Evolutionary conservation across 179 eudicot species (phyloP).

Genomic region (Corrigiola litoralis): DNA sequence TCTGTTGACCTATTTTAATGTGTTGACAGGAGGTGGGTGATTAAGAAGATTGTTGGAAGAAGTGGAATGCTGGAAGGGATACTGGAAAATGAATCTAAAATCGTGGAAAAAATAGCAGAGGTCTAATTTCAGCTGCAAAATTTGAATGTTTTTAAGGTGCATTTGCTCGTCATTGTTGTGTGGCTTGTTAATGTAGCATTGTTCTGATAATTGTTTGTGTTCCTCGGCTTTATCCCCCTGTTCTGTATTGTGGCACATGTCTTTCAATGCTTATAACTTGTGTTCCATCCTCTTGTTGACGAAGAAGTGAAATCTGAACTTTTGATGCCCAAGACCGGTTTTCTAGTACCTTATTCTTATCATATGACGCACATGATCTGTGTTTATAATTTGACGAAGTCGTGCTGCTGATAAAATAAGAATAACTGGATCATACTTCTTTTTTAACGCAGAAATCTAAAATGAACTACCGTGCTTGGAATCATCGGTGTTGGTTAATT

Average conservation of each 20-base stretch:
- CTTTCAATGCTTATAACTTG: not conserved
- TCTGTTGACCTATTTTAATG: not conserved
- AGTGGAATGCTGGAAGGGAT: constrained; percentile 54
- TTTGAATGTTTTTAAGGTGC: constrained; percentile 34
- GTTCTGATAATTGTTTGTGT: not conserved
- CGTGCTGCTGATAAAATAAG: too few relatives aligned
- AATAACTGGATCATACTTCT: constrained; percentile 2
- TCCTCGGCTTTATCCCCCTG: not conserved
- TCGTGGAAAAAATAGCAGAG: constrained; percentile 81
- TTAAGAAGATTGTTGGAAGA: constrained; percentile 59
- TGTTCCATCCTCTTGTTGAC: too few relatives aligned
- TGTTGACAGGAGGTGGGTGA: constrained; percentile 80
- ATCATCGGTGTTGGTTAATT: constrained; percentile 77
- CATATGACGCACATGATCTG: too few relatives aligned
- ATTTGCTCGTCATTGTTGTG: constrained; percentile 23
- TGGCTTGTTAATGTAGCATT: constrained; percentile 17
- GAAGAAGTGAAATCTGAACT: too few relatives aligned
- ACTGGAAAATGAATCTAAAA: constrained; percentile 65
- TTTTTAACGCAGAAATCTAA: constrained; percentile 73
- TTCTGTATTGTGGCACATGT: not conserved
- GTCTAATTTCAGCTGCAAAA: constrained; percentile 46
- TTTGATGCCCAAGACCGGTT: too few relatives aligned
- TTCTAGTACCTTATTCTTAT: too few relatives aligned
- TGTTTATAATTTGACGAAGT: not conserved
- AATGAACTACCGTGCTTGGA: constrained; percentile 96